Conservation (phyloP, 306 rosid genomes). For the Luffa acutangula region DNA sequence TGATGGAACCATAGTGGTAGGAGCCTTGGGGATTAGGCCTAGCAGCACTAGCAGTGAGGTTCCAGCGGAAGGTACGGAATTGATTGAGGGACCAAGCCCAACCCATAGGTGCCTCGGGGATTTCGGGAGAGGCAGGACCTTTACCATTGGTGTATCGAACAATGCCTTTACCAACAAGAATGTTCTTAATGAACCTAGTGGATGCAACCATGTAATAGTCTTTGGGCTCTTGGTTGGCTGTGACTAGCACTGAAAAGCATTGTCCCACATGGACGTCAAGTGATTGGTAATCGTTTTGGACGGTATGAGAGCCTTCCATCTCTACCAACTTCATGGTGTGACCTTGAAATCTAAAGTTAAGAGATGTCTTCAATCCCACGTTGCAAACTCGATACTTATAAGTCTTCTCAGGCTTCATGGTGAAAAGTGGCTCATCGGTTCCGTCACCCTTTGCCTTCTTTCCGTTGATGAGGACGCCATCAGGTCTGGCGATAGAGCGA, state of each 20-base stretch:
- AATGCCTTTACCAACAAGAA: conserved; percentile 32
- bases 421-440: conserved; percentile 51
- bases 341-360: conserved; percentile 65
- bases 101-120: conserved; percentile 50
- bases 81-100: conserved; percentile 94
- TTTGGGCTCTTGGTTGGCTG: conserved; percentile 48
- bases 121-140: conserved; percentile 36
- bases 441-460: conserved; percentile 45
- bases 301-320: conserved; percentile 77
- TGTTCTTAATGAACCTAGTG: conserved; percentile 42
- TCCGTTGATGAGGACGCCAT: conserved; percentile 63
- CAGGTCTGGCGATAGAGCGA: conserved; percentile 41
- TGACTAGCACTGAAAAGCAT: conserved; percentile 55
- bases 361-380: conserved; percentile 47
- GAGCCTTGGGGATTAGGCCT: conserved; percentile 92
- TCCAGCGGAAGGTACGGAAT: conserved; percentile 72
- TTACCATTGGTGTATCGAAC: conserved; percentile 39
- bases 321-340: conserved; percentile 61
- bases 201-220: conserved; percentile 72
- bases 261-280: conserved; percentile 71
- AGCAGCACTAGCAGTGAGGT: conserved; percentile 83
- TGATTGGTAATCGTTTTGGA: conserved; percentile 56
- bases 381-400: conserved; percentile 76
- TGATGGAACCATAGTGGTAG: conserved; percentile 58
- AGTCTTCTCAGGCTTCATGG: conserved; percentile 59